Base-by-base conservation (phyloP, 2,329 filamentous ascomycete genomes). In the Cytospora schulzeri region DNA sequence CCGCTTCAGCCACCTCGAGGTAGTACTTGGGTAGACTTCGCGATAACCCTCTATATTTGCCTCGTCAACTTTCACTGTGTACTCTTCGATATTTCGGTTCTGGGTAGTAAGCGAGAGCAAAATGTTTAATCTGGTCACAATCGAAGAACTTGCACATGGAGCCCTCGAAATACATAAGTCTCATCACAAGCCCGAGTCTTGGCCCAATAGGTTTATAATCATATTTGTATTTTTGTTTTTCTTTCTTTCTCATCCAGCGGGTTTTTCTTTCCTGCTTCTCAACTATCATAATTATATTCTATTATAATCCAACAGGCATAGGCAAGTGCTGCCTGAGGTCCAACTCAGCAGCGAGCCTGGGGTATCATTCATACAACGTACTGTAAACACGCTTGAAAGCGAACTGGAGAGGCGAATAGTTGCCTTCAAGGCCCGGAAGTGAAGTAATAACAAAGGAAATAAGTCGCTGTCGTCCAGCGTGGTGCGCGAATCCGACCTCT, bases 11-110 rank as follows among this genome's bases (percentile, higher is more conserved):
- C 14, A 75, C 66, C 17, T 71, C 66, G 9, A 52, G 26, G 60
- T 67, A 70, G 62, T 68, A 72, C 9, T n/a, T n/a, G n/a, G n/a
- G n/a, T n/a, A n/a, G n/a, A 69, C 55, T 60, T 73, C 66, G 51
- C 71, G 69, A n/a, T 67, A 29, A 3, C 71, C 71, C 11, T 62
- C 51, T 2, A 69, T 68, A 26, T 66, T 64, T 3, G 61, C 48
- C 1, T 60, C 66, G 15, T 60, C 50, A 1, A 68, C 55, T 11
- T 65, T 45, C 1, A 41, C 45, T 26, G 66, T 64, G 54, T 69
- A 74, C 9, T 69, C 66, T 31, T 57, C 58, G 3, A 69, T n/a
- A 9, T 33, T 15, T 1, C 64, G 67, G 53, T 64, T 68, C 55
- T 60, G 35, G 9, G 69, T 73, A n/a, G n/a, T n/a, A n/a, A n/a